Evolutionary conservation across 176 grass and related monocot genomes (phyloP).

Genomic region (Oryza rufipogon): DNA sequence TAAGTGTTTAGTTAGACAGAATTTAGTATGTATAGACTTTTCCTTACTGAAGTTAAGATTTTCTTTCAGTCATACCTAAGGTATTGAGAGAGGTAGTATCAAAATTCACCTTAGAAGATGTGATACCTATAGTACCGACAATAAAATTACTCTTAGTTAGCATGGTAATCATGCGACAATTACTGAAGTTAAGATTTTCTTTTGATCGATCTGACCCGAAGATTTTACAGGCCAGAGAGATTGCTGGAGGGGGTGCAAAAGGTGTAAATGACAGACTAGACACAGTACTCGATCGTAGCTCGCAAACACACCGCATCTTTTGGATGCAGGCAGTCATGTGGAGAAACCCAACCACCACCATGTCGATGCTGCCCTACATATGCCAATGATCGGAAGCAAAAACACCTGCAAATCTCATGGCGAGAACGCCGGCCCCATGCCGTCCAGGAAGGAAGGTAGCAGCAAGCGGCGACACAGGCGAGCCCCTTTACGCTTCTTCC

Average conservation of each 20-base stretch:
- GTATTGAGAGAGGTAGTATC: too few species aligned
- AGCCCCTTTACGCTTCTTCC: conserved; percentile 42
- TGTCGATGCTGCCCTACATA: conserved; percentile 9
- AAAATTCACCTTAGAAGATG: too few species aligned
- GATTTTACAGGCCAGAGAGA: not conserved
- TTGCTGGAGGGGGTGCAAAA: not conserved
- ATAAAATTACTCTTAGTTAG: too few species aligned
- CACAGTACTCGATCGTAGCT: not conserved
- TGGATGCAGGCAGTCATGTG: conserved; percentile 15
- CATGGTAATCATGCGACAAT: not conserved
- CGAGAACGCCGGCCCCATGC: conserved; percentile 1
- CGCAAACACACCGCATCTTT: conserved; percentile 27
- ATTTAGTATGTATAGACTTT: too few species aligned
- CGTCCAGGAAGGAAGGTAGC: not conserved
- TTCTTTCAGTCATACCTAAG: too few species aligned
- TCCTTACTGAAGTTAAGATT: not conserved
- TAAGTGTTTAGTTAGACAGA: too few species aligned
- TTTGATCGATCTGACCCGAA: not conserved
- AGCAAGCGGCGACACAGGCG: conserved; percentile 21
- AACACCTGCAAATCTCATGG: not conserved
- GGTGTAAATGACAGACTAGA: not conserved
- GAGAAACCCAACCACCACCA: not conserved
- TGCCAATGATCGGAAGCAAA: conserved; percentile 6
- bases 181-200: not conserved
- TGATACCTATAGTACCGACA: too few species aligned